Percentiles rank a stretch among this genome's conserved stretches.
Conservation (phyloP, 768 basidiomycete species). For the Tulasnella calospora region DNA sequence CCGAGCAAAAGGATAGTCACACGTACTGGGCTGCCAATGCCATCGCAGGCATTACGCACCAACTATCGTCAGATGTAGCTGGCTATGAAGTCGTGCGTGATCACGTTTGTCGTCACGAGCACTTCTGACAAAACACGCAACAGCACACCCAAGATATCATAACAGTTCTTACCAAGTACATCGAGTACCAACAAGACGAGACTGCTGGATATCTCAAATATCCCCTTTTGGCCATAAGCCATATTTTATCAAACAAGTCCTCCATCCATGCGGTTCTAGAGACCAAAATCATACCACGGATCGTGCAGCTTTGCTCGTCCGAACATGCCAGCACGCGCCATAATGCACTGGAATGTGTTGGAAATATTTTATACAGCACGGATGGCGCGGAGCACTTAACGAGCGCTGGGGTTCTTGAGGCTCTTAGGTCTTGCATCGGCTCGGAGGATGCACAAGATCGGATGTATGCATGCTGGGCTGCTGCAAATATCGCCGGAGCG, state of each 20-base stretch:
- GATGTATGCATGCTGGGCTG: not conserved
- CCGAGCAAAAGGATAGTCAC: not conserved
- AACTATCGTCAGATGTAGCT: not conserved
- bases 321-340: not conserved
- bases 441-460: not conserved
- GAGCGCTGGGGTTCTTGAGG: not conserved
- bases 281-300: not conserved
- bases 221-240: not conserved
- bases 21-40: not conserved
- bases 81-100: not conserved
- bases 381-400: not conserved
- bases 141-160: not conserved
- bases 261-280: not conserved
- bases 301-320: not conserved
- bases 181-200: not conserved
- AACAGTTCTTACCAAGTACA: not conserved
- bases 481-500: not conserved
- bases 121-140: not conserved
- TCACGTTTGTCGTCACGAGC: not conserved
- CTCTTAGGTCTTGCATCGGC: not conserved
- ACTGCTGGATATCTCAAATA: not conserved
- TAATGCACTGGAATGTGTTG: not conserved
- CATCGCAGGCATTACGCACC: not conserved
- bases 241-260: not conserved
- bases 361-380: not conserved